phyloP scores from a whole-genome alignment of 2,329 filamentous ascomycete genomes.

The Sporothrix sp. region DNA sequence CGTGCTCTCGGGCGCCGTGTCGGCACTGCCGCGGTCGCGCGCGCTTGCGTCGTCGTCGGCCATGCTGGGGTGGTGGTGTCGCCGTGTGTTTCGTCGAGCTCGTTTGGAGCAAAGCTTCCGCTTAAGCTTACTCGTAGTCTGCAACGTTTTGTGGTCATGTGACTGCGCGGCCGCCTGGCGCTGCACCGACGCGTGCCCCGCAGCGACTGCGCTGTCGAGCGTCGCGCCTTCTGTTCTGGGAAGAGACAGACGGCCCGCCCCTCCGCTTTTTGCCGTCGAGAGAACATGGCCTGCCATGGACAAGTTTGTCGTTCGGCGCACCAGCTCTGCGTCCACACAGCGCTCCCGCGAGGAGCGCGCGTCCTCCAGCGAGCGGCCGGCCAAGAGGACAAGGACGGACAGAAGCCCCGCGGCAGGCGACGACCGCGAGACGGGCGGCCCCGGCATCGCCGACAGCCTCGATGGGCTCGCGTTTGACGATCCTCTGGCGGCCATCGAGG shows the following conservation, averaged over 20 bases:
- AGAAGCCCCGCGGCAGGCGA: too few species aligned
- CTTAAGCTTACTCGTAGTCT: too few species aligned
- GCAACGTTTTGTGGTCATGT: constrained; percentile 11
- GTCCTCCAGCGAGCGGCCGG: background rate
- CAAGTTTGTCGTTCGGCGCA: constrained; percentile 8
- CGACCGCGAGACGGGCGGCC: too few species aligned
- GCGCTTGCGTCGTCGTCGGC: constrained; percentile 2
- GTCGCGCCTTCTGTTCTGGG: background rate
- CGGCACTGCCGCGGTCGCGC: background rate
- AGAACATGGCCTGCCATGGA: constrained; percentile 11
- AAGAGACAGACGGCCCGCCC: background rate
- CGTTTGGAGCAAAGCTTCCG: too few species aligned
- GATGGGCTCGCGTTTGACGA: background rate
- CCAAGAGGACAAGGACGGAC: constrained; percentile 1
- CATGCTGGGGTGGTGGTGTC: background rate
- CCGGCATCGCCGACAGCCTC: background rate
- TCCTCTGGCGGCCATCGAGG: background rate
- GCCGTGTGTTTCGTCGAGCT: too few species aligned
- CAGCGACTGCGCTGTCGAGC: too few species aligned
- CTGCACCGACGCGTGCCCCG: background rate
- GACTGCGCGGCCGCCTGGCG: constrained; percentile 11
- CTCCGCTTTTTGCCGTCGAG: background rate
- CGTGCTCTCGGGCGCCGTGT: background rate
- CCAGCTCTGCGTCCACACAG: background rate
- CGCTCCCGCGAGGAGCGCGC: background rate